Evolutionary conservation across 805 yeast genomes (phyloP).

Genomic region (Myxozyma geophila): DNA sequence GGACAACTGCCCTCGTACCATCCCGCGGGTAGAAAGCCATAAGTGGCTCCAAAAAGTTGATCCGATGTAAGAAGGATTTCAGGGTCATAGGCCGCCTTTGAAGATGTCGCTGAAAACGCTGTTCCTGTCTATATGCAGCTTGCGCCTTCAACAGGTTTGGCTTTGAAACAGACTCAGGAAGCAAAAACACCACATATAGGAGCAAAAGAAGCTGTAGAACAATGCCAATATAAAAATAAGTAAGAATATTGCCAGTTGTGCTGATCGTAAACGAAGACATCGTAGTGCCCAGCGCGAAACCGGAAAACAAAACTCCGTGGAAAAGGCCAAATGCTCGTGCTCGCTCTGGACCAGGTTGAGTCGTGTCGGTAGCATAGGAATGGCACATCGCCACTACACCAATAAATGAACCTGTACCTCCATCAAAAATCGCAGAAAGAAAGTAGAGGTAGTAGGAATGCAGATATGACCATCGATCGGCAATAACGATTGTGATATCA

Average conservation of each 20-base stretch:
- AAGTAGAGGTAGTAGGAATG: constrained; percentile 26
- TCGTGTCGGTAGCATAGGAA: constrained; percentile 30
- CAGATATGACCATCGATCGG: constrained; percentile 20
- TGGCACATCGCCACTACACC: constrained; percentile 31
- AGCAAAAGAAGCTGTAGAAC: constrained; percentile 15
- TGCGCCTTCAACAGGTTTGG: constrained; percentile 12
- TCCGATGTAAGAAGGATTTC: background rate
- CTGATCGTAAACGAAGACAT: constrained; percentile 21
- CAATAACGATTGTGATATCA: constrained; percentile 19
- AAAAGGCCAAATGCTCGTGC: constrained; percentile 30
- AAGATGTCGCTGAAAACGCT: constrained; percentile 2
- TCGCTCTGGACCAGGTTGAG: constrained; percentile 24
- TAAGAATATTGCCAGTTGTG: constrained; percentile 19
- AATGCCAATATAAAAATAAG: constrained; percentile 27
- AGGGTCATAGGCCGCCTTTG: background rate
- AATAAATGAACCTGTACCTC: constrained; percentile 26
- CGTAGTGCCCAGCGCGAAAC: constrained; percentile 31
- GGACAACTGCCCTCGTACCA: constrained; percentile 24
- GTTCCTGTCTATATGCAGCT: constrained; percentile 11
- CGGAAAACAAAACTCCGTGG: constrained; percentile 26
- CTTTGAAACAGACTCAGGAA: constrained; percentile 28
- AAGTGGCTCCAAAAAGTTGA: constrained; percentile 24
- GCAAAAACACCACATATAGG: constrained; percentile 13
- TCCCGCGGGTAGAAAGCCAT: constrained; percentile 28
- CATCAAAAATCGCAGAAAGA: constrained; percentile 25